Evolutionary conservation across 2,329 filamentous ascomycete genomes (phyloP), one percentile per base, ranked within the genome.

Genomic region (Colletotrichum graminicola): DNA sequence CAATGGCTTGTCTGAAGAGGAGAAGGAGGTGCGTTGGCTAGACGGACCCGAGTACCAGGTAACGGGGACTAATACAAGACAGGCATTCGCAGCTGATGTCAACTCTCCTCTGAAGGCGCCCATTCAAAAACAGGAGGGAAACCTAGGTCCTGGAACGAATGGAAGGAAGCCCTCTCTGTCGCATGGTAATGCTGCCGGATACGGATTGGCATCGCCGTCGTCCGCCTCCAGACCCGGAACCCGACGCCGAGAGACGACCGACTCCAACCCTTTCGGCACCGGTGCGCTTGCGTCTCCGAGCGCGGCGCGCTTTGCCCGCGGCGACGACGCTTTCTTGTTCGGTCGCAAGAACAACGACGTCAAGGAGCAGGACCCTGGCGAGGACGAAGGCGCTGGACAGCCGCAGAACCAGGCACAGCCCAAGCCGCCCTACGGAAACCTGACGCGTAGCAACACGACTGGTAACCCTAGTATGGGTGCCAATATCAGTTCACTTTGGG

Each of bases 21-120:
- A 92, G 81, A 89, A 85, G 78, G 87, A 88, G 81, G 88, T 90
- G 77, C 78, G 84, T 80, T 67, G 66, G 51, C 71, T 68, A 64
- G 23, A 43, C 8, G 45, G 57, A 62, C 34, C 41, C 36, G 32
- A 34, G 11, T 52, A 34, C 45, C 45, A 45, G 34, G 43, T 43
- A 54, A 26, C 41, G 26, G 32, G 52, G 34, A 56, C 73, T 74
- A 62, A 74, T 57, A 18, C 32, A n/a, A 62, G 29, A 49, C 80
- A 97, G 92, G 85, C 93, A 74, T 98, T 98, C 81, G 83, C 90
- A 62, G 89, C 89, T 62, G 96, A 97, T 74, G 94, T 99, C 79
- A 99, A 98, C 81, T 98, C 96, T 45, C 93, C 94, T 43, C 85
- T 98, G 75, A 98, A 98, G 82, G 92, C 93, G 11, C 93, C 93